Base-by-base conservation (phyloP, 371 early-diverging fungal genomes). In the Entomophthora muscae region DNA sequence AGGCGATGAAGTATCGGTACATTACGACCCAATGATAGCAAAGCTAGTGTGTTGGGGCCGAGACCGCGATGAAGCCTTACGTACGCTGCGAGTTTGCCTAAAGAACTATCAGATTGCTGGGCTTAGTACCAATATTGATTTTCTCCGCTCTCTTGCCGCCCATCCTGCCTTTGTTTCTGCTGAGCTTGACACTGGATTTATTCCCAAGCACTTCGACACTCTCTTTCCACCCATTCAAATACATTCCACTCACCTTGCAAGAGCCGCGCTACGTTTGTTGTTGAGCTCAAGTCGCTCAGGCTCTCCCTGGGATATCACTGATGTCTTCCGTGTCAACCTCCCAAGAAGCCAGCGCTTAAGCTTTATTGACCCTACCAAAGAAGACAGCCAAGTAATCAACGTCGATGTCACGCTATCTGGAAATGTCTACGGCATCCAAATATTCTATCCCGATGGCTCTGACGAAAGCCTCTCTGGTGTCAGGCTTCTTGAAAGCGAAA, bases 21-120 rank as follows among this genome's bases (percentile, higher is more conserved):
- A 94, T 71, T 95, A 95, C 66, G 98, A 90, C 61, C 97, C 98
- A 58, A 97, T 98, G 93, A 96, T 98, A 54, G 89, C 95, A 57
- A 97, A 98, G 72, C 75, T 98, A 53, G 88, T 96, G 57, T 92
- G 92, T 27, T 81, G 79, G 31, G 94, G 92, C 28, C 72, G 79
- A 33, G 84, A 91, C 73, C 85, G 99, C 63, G 77, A 79, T 23
- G 89, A 84, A 52, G 94, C 95, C 0, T 74, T 95, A 61, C 79
- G 89, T 17, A 79, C 82, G 22, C 76, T 95, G 70, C 73, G 86
- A 54, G 83, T 82, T 66, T 88, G 91, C 0, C 72, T 97, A 63
- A 83, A 80, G 31, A 82, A 91, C 65, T 90, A 88, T 61, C 85
- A 63, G 52, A 80, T 94, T 32, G 92, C 87, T 12, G 97, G 97